Percentiles rank a stretch among this genome's conserved stretches.
These are phyloP conservation scores for Dryas alaskensis DNA, from an alignment of 306 rosid genomes.

Conservation along the genomic window DNA sequence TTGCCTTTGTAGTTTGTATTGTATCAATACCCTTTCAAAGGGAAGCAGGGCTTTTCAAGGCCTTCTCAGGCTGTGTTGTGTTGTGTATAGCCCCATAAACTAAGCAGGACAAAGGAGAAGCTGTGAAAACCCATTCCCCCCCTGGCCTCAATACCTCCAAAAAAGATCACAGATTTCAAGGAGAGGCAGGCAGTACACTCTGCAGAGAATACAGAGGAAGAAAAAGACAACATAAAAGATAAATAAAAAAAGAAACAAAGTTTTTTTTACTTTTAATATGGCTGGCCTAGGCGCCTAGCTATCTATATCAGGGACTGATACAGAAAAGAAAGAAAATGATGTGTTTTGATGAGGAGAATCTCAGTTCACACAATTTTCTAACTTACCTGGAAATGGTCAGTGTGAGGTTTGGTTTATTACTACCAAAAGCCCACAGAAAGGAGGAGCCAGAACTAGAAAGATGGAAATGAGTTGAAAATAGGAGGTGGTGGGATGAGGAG, in stretches of 20 bases:
- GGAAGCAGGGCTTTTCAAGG: constrained; percentile 25
- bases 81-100: constrained; percentile 23
- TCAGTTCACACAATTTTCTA: constrained; percentile 28
- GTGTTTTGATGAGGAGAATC: constrained; percentile 50
- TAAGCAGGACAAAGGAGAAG: constrained; percentile 39
- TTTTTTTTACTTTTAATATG: neutral
- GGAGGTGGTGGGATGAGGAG: neutral
- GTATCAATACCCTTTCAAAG: constrained; percentile 30
- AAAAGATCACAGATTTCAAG: constrained; percentile 59
- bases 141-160: constrained; percentile 43
- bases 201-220: constrained; percentile 24
- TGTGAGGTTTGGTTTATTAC: constrained; percentile 6
- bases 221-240: constrained; percentile 40
- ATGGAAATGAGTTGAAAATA: neutral
- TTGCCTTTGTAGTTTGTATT: constrained; percentile 40
- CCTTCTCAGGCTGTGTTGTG: constrained; percentile 3
- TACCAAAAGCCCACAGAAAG: constrained; percentile 13
- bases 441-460: constrained; percentile 26
- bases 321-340: constrained; percentile 39
- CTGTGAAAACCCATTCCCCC: constrained; percentile 20
- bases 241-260: neutral
- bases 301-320: neutral
- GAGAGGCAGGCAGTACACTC: constrained; percentile 34
- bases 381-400: constrained; percentile 22
- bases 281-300: neutral